These are phyloP conservation scores for Raphanus hybrid DNA, from an alignment of 441 rosid species.

Conservation along the genomic window DNA sequence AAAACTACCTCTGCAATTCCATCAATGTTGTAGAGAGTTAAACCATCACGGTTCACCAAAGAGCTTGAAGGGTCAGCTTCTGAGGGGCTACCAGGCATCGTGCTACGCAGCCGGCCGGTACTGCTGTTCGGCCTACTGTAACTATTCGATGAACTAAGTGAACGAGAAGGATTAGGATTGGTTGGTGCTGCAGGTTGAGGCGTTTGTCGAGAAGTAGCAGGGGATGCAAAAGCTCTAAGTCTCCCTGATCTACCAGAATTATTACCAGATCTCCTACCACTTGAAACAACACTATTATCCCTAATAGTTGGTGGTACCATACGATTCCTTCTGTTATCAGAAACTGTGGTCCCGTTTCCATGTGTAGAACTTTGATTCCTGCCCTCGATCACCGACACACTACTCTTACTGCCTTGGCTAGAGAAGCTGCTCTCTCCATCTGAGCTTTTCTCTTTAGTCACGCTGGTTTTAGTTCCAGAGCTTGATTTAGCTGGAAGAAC, in stretches of 20 bases:
- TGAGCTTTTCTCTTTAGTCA: conserved; percentile 49
- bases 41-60: conserved; percentile 55
- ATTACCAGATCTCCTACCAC: conserved; percentile 50
- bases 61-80: conserved; percentile 53
- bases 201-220: conserved; percentile 43
- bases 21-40: conserved; percentile 66
- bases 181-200: conserved; percentile 52
- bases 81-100: conserved; percentile 56
- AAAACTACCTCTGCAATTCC: conserved; percentile 87
- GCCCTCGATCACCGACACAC: conserved; percentile 47
- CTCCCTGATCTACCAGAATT: conserved; percentile 34
- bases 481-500: conserved; percentile 47
- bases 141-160: conserved; percentile 27
- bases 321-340: conserved; percentile 68
- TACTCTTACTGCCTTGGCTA: conserved; percentile 58
- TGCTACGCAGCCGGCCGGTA: conserved; percentile 36
- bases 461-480: conserved; percentile 49
- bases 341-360: conserved; percentile 50
- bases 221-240: conserved; percentile 37
- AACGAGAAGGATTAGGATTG: conserved; percentile 48
- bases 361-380: conserved; percentile 45
- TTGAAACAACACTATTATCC: conserved; percentile 57
- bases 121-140: conserved; percentile 35
- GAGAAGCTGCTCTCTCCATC: conserved; percentile 76
- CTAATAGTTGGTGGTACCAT: conserved; percentile 49